phyloP scores from a whole-genome alignment of 176 grass and related monocot genomes.

The Phyllostachys edulis region DNA sequence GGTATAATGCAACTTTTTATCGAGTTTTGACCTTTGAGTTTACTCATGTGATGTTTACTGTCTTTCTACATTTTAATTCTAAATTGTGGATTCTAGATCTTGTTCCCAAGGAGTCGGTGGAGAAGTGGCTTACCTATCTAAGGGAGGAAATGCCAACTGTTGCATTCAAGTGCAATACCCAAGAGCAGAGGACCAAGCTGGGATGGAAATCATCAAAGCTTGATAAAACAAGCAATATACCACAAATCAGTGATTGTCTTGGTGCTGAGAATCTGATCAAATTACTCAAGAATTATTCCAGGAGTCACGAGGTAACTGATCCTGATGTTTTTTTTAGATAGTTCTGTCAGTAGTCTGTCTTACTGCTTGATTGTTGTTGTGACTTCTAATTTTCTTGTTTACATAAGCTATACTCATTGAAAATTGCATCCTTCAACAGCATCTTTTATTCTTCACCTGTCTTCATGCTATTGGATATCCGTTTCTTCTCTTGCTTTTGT shows the following conservation, averaged over 20 bases:
- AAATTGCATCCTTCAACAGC: background rate
- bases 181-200: slow-evolving; percentile 89
- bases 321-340: background rate
- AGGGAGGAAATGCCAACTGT: slow-evolving; percentile 86
- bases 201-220: slow-evolving; percentile 91
- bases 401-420: background rate
- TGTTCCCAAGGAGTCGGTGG: slow-evolving; percentile 70
- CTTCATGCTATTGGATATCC: background rate
- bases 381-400: background rate
- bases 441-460: background rate
- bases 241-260: slow-evolving; percentile 92
- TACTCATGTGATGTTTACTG: background rate
- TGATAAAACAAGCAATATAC: slow-evolving; percentile 60
- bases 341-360: background rate
- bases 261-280: slow-evolving; percentile 91
- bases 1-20: slow-evolving; percentile 37
- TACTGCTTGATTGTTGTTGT: slow-evolving; percentile 8
- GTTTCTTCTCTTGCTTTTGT: background rate
- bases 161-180: slow-evolving; percentile 95
- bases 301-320: slow-evolving; percentile 78
- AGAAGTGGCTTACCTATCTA: slow-evolving; percentile 90
- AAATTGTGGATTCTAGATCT: slow-evolving; percentile 53
- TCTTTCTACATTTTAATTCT: background rate
- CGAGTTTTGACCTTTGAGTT: slow-evolving; percentile 21
- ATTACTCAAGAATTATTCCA: slow-evolving; percentile 93